Evolutionary conservation across 768 basidiomycete species (phyloP).

Genomic region (Botryobasidium botryosum): DNA sequence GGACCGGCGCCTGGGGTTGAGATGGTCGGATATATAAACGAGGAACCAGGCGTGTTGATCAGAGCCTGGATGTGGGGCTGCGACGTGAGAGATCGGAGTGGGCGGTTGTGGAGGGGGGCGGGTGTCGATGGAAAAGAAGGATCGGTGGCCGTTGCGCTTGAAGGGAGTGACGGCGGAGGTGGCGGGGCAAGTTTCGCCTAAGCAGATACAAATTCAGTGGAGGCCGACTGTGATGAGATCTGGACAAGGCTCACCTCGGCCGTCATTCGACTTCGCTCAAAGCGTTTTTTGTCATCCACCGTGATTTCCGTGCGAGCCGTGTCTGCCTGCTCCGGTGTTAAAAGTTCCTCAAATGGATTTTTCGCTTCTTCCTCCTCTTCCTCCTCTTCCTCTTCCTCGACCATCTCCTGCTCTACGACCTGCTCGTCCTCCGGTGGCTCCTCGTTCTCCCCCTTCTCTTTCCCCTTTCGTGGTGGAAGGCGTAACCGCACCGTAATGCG

Average conservation of each 20-base stretch:
- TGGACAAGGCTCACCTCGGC: constrained; percentile 44
- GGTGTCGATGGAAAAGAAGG: background rate
- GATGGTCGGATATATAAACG: background rate
- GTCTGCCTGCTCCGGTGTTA: constrained; percentile 52
- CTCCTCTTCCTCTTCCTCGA: constrained; percentile 41
- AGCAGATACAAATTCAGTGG: no score
- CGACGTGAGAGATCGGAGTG: constrained; percentile 15
- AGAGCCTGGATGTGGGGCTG: constrained; percentile 12
- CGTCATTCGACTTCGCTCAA: constrained; percentile 48
- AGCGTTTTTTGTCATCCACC: constrained; percentile 44
- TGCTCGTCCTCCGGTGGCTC: constrained; percentile 14
- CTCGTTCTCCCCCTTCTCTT: constrained; percentile 18
- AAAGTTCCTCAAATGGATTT: constrained; percentile 69
- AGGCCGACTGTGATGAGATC: no score
- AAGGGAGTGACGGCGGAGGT: background rate
- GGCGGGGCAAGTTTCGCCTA: background rate
- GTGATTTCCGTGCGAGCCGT: constrained; percentile 47
- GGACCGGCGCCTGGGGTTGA: constrained; percentile 9
- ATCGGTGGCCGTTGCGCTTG: background rate
- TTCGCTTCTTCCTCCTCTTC: constrained; percentile 23
- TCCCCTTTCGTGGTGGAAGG: constrained; percentile 7
- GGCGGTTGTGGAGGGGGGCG: constrained; percentile 1
- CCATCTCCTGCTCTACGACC: constrained; percentile 34
- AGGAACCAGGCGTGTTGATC: constrained; percentile 17
- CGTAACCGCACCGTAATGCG: background rate